A percentile compares a stretch with the other conserved stretches of the same genome.
Evolutionary conservation across 441 rosid species (phyloP).

Genomic region (Raphanus hybrid): DNA sequence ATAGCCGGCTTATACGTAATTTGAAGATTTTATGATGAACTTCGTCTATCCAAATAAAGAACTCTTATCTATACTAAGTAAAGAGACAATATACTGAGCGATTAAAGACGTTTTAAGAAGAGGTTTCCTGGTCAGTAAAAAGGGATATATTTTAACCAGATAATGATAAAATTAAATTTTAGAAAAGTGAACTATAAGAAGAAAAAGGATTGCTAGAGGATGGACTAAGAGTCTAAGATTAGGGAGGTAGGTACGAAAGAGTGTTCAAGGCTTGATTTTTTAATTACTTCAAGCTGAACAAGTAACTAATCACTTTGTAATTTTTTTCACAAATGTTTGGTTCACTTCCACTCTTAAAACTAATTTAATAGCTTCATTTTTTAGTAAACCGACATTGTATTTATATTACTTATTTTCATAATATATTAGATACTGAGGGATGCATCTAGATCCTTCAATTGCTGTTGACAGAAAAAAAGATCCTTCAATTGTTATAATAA

Average conservation of each 20-base stretch:
- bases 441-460: neutral
- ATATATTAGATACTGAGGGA: neutral
- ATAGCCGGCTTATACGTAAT: neutral
- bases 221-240: neutral
- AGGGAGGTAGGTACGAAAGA: neutral
- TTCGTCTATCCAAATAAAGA: neutral
- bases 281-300: neutral
- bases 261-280: neutral
- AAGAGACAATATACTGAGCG: neutral
- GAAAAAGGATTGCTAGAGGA: neutral
- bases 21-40: neutral
- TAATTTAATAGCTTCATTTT: slow-evolving; percentile 20
- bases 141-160: neutral
- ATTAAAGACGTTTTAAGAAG: neutral
- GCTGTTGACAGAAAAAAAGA: no score
- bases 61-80: neutral
- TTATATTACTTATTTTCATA: neutral
- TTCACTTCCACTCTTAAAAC: slow-evolving; percentile 35
- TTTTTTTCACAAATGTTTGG: slow-evolving; percentile 34
- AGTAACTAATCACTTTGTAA: neutral
- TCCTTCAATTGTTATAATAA: neutral
- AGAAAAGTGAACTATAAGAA: neutral
- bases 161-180: neutral
- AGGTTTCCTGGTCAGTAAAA: neutral
- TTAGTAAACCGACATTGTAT: slow-evolving; percentile 19